Conservation (phyloP, 106 monocot genomes). For the Acorus calamus region DNA sequence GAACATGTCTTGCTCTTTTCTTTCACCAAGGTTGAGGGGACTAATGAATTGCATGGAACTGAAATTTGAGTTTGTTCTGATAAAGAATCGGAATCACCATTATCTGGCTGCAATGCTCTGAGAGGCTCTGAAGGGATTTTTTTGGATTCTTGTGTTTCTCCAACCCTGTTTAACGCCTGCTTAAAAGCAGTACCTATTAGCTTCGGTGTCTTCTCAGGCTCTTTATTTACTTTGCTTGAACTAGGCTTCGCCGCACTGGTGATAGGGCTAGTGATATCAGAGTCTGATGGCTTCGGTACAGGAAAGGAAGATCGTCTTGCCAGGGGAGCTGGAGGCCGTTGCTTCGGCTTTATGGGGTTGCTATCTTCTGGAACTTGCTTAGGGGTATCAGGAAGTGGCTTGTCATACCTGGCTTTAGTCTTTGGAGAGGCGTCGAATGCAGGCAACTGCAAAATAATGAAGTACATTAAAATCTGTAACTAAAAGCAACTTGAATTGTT, state of each 20-base stretch:
- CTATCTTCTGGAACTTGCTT: constrained; percentile 30
- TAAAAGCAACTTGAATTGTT: too few species aligned
- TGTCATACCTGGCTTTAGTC: constrained; percentile 29
- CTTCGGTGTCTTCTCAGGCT: constrained; percentile 21
- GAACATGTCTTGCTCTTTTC: constrained; percentile 7
- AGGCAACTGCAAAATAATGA: constrained; percentile 38
- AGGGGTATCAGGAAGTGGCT: constrained; percentile 18
- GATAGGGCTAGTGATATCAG: constrained; percentile 21
- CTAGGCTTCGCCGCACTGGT: constrained; percentile 2
- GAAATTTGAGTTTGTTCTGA: constrained; percentile 2
- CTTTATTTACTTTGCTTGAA: constrained; percentile 6
- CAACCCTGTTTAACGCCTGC: not conserved
- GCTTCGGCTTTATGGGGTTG: constrained; percentile 17
- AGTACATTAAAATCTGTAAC: constrained; percentile 1
- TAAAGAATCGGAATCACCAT: not conserved
- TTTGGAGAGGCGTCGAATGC: constrained; percentile 39
- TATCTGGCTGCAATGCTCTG: constrained; percentile 6
- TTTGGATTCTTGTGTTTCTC: constrained; percentile 1
- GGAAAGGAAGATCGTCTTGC: constrained; percentile 23
- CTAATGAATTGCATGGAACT: too few species aligned
- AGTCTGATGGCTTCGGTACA: constrained; percentile 17
- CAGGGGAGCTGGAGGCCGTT: constrained; percentile 16
- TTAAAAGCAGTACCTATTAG: constrained; percentile 5
- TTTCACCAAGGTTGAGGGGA: constrained; percentile 1
- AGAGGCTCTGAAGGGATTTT: constrained; percentile 10